Percentiles rank a stretch among this genome's conserved stretches.
phyloP scores from a whole-genome alignment of 345 rosid genomes.

The Boechera divaricarpa region DNA sequence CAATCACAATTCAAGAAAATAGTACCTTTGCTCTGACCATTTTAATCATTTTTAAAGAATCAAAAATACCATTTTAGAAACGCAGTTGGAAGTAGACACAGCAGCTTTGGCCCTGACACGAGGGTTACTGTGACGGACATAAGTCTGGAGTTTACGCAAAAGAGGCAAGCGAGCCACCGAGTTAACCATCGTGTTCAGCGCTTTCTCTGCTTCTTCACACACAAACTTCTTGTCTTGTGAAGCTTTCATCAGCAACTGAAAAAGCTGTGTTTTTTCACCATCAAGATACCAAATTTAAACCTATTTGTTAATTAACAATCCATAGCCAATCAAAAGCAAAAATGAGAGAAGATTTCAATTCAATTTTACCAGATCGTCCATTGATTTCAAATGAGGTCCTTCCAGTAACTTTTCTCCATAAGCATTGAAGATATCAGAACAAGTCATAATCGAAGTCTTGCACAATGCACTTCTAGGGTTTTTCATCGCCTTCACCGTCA shows the following conservation, averaged over 20 bases:
- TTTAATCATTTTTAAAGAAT: background rate
- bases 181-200: constrained; percentile 62
- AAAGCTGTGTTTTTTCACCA: constrained; percentile 24
- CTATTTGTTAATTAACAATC: background rate
- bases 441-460: constrained; percentile 91
- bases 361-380: constrained; percentile 62
- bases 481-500: constrained; percentile 82
- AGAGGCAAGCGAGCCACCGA: constrained; percentile 63
- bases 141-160: constrained; percentile 59
- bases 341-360: background rate
- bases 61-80: constrained; percentile 63
- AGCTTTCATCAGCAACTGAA: constrained; percentile 74
- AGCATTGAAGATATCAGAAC: constrained; percentile 72
- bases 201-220: constrained; percentile 85
- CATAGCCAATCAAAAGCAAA: background rate
- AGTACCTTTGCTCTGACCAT: background rate
- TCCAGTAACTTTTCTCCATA: constrained; percentile 69
- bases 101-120: constrained; percentile 87
- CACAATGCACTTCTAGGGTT: constrained; percentile 94
- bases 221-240: constrained; percentile 92
- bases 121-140: constrained; percentile 65
- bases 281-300: background rate
- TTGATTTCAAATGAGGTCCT: constrained; percentile 53
- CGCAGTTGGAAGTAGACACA: constrained; percentile 59
- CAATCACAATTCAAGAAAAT: background rate